Evolutionary conservation across 1,139 yeast genomes (phyloP), one percentile per base, ranked within the genome.

Genomic region (Protomyces inouyei): DNA sequence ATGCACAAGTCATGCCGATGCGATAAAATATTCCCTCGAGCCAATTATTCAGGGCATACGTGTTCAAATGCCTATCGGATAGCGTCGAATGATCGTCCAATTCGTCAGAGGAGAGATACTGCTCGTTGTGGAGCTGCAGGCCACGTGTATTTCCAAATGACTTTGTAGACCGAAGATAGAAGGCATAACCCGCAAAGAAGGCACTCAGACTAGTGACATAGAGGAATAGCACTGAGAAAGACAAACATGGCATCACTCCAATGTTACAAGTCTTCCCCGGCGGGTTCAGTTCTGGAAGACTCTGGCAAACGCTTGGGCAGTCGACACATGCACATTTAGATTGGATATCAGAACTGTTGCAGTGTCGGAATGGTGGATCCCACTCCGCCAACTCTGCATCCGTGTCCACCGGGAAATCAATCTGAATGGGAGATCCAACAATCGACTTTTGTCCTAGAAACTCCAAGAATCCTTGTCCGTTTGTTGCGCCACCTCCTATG

Each of bases 401-500:
- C 1, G 69, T 66, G 25, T 73, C 73, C n/a, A 74, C 72, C 8
- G 80, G 77, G 73, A 85, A 91, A 73, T 92, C 87, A 70, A 93
- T 92, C 73, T 93, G 98, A 73, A 93, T 91, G 0, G 98, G 97
- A 0, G 97, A 89, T 0, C 98, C 98, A 4, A 93, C 78, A 68
- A 89, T 71, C 0, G 98, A 98, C 73, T 92, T 92, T 70, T 91
- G 95, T 5, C 98, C 98, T 65, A 93, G 76, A 72, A 92, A 93
- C 75, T 90, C 88, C 70, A 93, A 78, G 73, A 93, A 93, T 63
- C 84, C 84, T 53, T 78, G 72, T 72, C 83, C 88, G 71, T 85
- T 83, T 66, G 80, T 81, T 2, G 98, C 98, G 0, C 98, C 98
- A 9, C 98, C 98, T 5, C 98, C 98, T 60, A 93, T 87, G 60